Percentiles rank a stretch among this genome's conserved stretches.
Evolutionary conservation across 176 grass and related monocot species (phyloP).

Genomic region (Pontederia crassipes): DNA sequence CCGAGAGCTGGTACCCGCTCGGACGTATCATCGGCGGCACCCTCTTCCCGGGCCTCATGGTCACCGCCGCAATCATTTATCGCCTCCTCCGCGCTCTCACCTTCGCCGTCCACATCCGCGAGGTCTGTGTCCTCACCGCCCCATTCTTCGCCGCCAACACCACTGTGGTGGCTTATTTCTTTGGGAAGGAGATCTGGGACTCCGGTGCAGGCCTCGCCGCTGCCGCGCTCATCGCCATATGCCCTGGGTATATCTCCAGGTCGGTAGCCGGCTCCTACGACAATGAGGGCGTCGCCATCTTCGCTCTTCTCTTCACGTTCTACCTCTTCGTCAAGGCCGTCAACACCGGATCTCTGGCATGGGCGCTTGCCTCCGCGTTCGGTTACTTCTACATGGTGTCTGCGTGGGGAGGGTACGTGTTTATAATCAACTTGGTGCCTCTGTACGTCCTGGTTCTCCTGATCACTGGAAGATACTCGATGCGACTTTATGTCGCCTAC

Average conservation of each 20-base stretch:
- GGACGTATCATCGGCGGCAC: conserved; percentile 89
- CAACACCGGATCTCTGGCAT: conserved; percentile 83
- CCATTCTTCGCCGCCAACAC: conserved; percentile 98
- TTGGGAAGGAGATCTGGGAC: conserved; percentile 99
- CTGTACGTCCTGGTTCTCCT: conserved; percentile 88
- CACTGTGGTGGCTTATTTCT: conserved; percentile 91
- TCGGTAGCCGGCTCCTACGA: conserved; percentile 87
- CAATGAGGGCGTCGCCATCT: conserved; percentile 94
- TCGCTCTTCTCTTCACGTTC: conserved; percentile 93
- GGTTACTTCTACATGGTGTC: conserved; percentile 99
- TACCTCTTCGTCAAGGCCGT: conserved; percentile 96
- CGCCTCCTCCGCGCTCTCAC: conserved; percentile 69
- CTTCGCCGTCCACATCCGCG: conserved; percentile 84
- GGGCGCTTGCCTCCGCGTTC: conserved; percentile 79
- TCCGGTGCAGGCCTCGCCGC: conserved; percentile 72
- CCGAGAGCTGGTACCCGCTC: conserved; percentile 97
- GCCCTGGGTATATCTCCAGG: conserved; percentile 94
- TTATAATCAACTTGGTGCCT: conserved; percentile 96
- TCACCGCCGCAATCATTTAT: conserved; percentile 79
- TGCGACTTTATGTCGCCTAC: conserved; percentile 93
- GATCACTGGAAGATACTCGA: conserved; percentile 88
- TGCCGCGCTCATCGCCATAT: conserved; percentile 82
- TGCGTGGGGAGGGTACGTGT: conserved; percentile 96
- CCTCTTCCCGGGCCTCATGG: conserved; percentile 91
- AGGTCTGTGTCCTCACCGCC: conserved; percentile 95